These are phyloP conservation scores for Lactarius vividus DNA, from an alignment of 768 basidiomycete species.

Conservation along the genomic window DNA sequence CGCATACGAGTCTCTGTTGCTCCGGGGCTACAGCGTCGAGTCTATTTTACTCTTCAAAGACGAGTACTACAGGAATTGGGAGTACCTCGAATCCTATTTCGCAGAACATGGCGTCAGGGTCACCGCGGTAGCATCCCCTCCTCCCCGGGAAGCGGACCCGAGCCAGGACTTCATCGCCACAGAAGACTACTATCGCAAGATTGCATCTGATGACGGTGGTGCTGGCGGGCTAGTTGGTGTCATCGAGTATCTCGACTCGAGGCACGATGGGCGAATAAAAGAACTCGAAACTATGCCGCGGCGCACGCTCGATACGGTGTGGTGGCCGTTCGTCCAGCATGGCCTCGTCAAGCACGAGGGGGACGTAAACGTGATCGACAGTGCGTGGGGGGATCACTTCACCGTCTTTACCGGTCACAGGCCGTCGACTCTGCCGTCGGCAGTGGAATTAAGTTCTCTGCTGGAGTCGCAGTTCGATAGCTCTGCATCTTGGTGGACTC, in stretches of 20 bases:
- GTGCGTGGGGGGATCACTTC: conserved; percentile 85
- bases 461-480: conserved; percentile 74
- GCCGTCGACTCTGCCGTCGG: conserved; percentile 20
- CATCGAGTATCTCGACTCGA: conserved; percentile 56
- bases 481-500: conserved; percentile 99
- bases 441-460: conserved; percentile 36
- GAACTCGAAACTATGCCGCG: conserved; percentile 76
- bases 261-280: conserved; percentile 63
- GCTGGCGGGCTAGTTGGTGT: conserved; percentile 44
- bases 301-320: conserved; percentile 73
- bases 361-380: conserved; percentile 89
- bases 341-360: conserved; percentile 59
- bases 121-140: conserved; percentile 55
- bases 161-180: conserved; percentile 50
- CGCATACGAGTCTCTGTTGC: conserved; percentile 83
- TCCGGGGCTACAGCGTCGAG: conserved; percentile 90
- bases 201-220: conserved; percentile 39
- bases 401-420: conserved; percentile 53
- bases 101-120: conserved; percentile 63
- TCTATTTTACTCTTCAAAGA: conserved; percentile 82
- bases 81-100: conserved; percentile 81
- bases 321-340: conserved; percentile 99
- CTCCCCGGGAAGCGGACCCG: conserved; percentile 43
- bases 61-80: conserved; percentile 81
- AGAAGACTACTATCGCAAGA: conserved; percentile 66